Percentiles rank a stretch among this genome's conserved stretches.
Evolutionary conservation across 192 early-diverging fungal genomes (phyloP).

Genomic region (Coemansia sp.): DNA sequence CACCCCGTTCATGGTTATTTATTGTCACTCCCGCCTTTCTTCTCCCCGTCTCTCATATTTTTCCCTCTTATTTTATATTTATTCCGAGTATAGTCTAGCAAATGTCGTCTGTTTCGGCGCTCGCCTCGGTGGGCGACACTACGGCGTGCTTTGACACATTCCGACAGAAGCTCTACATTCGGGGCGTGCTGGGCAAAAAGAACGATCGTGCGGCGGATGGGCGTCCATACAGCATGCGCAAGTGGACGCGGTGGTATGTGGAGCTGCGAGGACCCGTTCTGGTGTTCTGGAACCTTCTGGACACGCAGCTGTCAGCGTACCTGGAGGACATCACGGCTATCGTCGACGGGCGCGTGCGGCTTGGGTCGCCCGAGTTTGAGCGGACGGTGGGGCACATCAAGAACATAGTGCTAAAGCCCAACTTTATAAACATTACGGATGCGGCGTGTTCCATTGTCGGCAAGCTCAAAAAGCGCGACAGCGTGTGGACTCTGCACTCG

Average conservation of each 20-base stretch:
- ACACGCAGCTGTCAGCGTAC: constrained; percentile 52
- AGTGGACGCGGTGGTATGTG: constrained; percentile 72
- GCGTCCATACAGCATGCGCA: constrained; percentile 56
- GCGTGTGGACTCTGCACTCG: constrained; percentile 65
- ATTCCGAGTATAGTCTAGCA: neutral
- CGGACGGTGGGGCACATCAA: constrained; percentile 52
- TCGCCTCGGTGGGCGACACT: constrained; percentile 38
- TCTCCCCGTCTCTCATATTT: neutral
- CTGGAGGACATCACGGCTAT: constrained; percentile 53
- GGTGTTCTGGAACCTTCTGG: constrained; percentile 60
- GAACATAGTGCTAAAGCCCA: constrained; percentile 55
- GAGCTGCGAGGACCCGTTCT: constrained; percentile 71
- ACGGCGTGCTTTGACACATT: constrained; percentile 62
- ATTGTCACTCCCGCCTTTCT: neutral
- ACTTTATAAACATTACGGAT: constrained; percentile 77
- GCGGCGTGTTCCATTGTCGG: constrained; percentile 61
- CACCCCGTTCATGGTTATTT: neutral
- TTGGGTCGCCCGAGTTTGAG: constrained; percentile 49
- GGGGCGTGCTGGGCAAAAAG: constrained; percentile 72
- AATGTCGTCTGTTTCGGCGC: constrained; percentile 24
- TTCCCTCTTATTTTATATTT: neutral
- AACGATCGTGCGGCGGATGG: constrained; percentile 64
- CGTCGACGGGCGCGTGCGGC: constrained; percentile 43
- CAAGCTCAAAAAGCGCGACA: constrained; percentile 55
- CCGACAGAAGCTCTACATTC: constrained; percentile 66